A percentile compares a stretch with the other conserved stretches of the same genome.
These are phyloP conservation scores for Fusarium neocosmosporiellum DNA, from an alignment of 2,329 filamentous ascomycete species.

Conservation along the genomic window DNA sequence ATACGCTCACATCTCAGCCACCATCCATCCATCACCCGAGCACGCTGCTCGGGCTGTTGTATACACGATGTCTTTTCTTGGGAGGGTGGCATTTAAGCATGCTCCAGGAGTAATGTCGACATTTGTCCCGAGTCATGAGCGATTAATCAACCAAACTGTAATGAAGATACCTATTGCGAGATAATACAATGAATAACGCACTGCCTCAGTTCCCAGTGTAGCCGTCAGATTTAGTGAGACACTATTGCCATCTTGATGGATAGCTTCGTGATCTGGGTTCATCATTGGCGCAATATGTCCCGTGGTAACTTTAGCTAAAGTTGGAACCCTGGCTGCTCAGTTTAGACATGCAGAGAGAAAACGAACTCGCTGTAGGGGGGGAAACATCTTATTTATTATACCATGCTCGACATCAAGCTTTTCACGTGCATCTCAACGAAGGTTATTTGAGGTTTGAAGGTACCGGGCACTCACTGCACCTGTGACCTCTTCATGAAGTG, in stretches of 20 bases:
- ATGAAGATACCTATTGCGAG: background rate
- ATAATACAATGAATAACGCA: background rate
- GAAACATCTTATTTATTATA: background rate
- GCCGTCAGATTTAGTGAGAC: background rate
- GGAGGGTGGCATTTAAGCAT: background rate
- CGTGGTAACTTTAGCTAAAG: background rate
- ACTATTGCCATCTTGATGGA: background rate
- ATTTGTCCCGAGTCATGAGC: background rate
- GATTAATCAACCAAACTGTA: background rate
- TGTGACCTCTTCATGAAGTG: background rate
- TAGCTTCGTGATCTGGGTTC: background rate
- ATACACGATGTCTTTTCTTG: constrained; percentile 15
- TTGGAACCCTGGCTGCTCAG: background rate
- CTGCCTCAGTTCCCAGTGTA: background rate
- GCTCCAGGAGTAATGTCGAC: background rate
- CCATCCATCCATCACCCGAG: background rate
- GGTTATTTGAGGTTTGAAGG: background rate
- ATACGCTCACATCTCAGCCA: constrained; percentile 14
- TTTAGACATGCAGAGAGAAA: background rate
- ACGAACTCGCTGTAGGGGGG: background rate
- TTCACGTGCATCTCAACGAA: background rate
- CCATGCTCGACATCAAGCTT: background rate
- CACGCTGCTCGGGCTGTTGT: background rate
- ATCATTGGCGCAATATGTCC: background rate
- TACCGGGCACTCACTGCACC: background rate